Base-by-base conservation (phyloP, 345 rosid genomes). In the Cochlearia excelsa region DNA sequence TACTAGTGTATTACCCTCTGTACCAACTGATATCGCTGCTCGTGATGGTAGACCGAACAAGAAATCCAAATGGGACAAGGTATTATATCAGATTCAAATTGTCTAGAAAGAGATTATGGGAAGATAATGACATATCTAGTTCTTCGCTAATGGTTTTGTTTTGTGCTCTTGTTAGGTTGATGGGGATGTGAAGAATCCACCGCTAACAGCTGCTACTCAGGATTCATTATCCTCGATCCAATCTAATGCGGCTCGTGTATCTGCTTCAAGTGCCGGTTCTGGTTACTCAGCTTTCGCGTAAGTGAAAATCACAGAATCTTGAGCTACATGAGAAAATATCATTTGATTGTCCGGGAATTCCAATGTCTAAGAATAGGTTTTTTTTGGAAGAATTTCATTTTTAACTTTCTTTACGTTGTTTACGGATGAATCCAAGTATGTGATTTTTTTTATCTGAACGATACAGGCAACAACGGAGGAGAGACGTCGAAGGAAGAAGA, bases 1-100 rank as follows among this genome's bases (percentile, higher is more conserved):
- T 64, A 66, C 79, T 46, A 76, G 66, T 75, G 84, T 78, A 37
- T 59, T 80, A 67, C 75, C 63, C 46, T 50, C 88, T 3, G 38
- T 70, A 51, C 71, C 80, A 53, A 39, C 74, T 27, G 68, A 75
- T 43, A 66, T 74, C n/a, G 57, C 65, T 75, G 37, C 70, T 37
- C 79, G 84, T 26, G 95, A 93, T 51, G 85, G 83, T 55, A 77
- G 92, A 74, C 91, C 79, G 26, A 89, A 80, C 79, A 88, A 88
- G 80, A 93, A 84, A 74, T 89, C 95, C 39, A 87, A 93, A 74
- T 90, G 99, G 99, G 97, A 87, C 67, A 85, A 87, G 95, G 94
- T 92, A 69, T 43, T 57, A 30, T 7, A 63, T 30, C 47, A 10
- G 30, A 34, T 57, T 42, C 11, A 5, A 7, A 41, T 8, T 57